A percentile compares a stretch with the other conserved stretches of the same genome.
phyloP scores from a whole-genome alignment of 192 early-diverging fungal genomes.

The Coemansia sp. region DNA sequence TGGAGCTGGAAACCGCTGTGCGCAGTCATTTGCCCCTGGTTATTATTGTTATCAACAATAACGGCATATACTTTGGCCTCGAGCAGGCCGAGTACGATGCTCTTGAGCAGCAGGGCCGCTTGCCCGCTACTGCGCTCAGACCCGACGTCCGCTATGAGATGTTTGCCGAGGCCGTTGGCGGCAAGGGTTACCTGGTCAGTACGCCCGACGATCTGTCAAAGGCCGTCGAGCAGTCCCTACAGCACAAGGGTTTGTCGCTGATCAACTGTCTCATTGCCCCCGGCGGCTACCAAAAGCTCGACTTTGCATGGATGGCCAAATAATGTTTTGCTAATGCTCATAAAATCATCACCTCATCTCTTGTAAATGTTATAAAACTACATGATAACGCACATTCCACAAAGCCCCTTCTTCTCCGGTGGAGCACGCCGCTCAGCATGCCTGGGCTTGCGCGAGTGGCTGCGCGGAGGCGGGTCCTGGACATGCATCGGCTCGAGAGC shows the following conservation, averaged over 20 bases:
- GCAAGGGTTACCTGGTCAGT: slow-evolving; percentile 55
- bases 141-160: slow-evolving; percentile 69
- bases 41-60: slow-evolving; percentile 77
- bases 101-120: slow-evolving; percentile 24
- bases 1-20: slow-evolving; percentile 73
- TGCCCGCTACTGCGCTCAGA: slow-evolving; percentile 63
- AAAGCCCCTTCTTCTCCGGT: slow-evolving; percentile 13
- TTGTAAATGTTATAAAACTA: slow-evolving; percentile 21
- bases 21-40: slow-evolving; percentile 61
- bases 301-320: slow-evolving; percentile 56
- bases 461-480: background rate
- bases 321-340: too few species aligned
- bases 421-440: slow-evolving; percentile 1
- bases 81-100: slow-evolving; percentile 50
- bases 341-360: too few species aligned
- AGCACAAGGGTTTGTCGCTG: slow-evolving; percentile 51
- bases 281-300: slow-evolving; percentile 58
- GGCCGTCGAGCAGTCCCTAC: slow-evolving; percentile 53
- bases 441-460: slow-evolving; percentile 9
- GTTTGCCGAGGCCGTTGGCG: slow-evolving; percentile 66
- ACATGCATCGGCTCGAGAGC: background rate
- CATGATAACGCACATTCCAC: slow-evolving; percentile 44
- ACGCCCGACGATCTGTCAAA: slow-evolving; percentile 56
- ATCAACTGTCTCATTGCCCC: slow-evolving; percentile 69
- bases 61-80: slow-evolving; percentile 72